Base-by-base conservation (phyloP, 345 rosid genomes). In the Passiflora organensis region DNA sequence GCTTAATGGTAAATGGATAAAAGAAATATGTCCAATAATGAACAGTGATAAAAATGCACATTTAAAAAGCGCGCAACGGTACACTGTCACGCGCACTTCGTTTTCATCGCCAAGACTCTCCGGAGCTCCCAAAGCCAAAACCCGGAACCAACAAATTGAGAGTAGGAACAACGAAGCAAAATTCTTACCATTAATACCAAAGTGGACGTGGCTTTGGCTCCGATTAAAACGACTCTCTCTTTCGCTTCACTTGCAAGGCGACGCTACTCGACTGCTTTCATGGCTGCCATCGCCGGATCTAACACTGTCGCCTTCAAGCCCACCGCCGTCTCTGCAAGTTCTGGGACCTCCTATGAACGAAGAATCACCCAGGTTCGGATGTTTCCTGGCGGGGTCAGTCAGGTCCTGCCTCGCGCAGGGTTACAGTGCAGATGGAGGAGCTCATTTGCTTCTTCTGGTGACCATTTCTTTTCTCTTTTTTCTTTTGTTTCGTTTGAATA, bases 371-470 rank as follows among this genome's bases (percentile, higher is more conserved):
- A 76, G 14, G 50, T 71, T 53, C 70, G 60, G 17, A 82, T 80
- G 55, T 38, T 70, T 48, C 8, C 69, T 41, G 25, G 59, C 32
- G 65, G 68, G 52, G 19, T 28, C 21, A 62, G 71, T 48, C 75
- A 65, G 53, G 63, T 75, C 59, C 64, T 56, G 61, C 70, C 68
- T 55, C 51, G 73, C 63, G 53, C 71, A 38, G 66, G 65, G 22
- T 75, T 85, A 15, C 83, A 69, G 23, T 63, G 68, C 55, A 64
- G 71, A 70, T 68, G 82, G 36, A 74, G 58, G 43, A 64, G 72
- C 55, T 66, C 80, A 6, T 61, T 80, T 54, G 5, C 82, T 59
- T 53, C 86, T 22, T 69, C 84, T 42, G 93, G 97, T 91, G 8
- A 74, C 28, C 25, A 15, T 44, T 63, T 43, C 14, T 6, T 5